Conservation (phyloP, 768 basidiomycete genomes). For the Sarcodon aspratus region DNA sequence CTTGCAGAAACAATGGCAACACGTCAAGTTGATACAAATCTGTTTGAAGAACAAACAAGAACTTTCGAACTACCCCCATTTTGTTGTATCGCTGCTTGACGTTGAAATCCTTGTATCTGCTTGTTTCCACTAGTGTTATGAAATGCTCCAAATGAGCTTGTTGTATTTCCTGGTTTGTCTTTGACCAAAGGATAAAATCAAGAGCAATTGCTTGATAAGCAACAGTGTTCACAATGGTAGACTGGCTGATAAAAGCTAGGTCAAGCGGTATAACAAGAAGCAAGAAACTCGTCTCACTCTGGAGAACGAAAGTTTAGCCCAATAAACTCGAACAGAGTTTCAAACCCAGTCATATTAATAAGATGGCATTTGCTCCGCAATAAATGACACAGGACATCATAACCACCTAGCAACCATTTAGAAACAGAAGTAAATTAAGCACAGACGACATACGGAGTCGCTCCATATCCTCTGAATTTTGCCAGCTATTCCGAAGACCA, state of each 20-base stretch:
- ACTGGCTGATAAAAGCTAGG: constrained; percentile 35
- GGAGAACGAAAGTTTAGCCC: constrained; percentile 77
- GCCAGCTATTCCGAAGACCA: constrained; percentile 76
- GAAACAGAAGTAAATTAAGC: background rate
- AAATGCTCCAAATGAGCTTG: constrained; percentile 76
- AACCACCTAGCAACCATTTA: constrained; percentile 48
- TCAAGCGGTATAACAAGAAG: background rate
- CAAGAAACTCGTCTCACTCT: constrained; percentile 40
- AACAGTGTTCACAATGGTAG: constrained; percentile 71
- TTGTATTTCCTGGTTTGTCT: constrained; percentile 61
- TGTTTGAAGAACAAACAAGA: constrained; percentile 77
- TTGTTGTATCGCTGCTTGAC: constrained; percentile 61
- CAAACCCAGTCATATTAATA: constrained; percentile 73
- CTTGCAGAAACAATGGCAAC: constrained; percentile 37
- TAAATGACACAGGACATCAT: constrained; percentile 73
- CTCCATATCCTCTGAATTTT: constrained; percentile 93
- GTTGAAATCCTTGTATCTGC: constrained; percentile 72
- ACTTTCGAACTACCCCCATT: constrained; percentile 55
- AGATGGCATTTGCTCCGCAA: constrained; percentile 60
- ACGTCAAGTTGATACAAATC: constrained; percentile 59
- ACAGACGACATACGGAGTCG: constrained; percentile 49
- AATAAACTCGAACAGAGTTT: constrained; percentile 76
- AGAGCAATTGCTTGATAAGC: constrained; percentile 80
- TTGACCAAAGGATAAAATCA: constrained; percentile 87
- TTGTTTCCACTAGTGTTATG: constrained; percentile 55